Evolutionary conservation across 1,284 basidiomycete species (phyloP), one percentile per base, ranked within the genome.

Genomic region (Clitocybe nebularis): DNA sequence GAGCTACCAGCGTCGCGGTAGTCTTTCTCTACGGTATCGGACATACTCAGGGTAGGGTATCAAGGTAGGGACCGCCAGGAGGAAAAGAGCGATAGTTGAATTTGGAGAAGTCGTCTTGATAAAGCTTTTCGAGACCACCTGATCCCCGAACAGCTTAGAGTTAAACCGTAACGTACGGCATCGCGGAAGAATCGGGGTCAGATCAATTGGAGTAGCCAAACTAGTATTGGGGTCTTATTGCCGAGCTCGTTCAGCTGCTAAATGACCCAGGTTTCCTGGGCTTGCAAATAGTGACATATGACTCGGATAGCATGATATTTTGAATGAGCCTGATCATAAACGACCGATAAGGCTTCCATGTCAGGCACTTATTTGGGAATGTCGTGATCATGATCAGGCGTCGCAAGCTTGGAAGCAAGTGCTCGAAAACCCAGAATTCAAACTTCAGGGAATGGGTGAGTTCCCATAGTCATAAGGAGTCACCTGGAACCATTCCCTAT

Each of bases 141-240:
- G 29, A 32, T 32, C 29, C 29, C 29, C 14, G 19, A 32, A 13
- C 14, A 32, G 29, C 29, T 32, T 32, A 32, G 29, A 32, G 29
- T 16, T 32, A 11, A 32, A 32, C 19, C 29, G 14, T 32, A 32
- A 5, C 5, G 29, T 32, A 32, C 29, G 29, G 29, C 29, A 32
- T 32, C 19, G 29, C 29, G 29, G 29, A 32, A 32, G 29, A 32
- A 32, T 32, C 29, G 29, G 29, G 19, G 14, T 32, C 29, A 32
- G 29, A 32, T 32, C 14, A 32, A 32, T 32, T 32, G 29, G 29
- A 32, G 29, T 32, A 32, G 29, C 29, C 29, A 32, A 32, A 32
- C n/a, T n/a, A n/a, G n/a, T n/a, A n/a, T n/a, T n/a, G n/a, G n/a
- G n/a, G n/a, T n/a, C n/a, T n/a, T n/a, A 32, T 32, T 32, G 19